A percentile compares a stretch with the other conserved stretches of the same genome.
Evolutionary conservation across 2,329 filamentous ascomycete species (phyloP).

Genomic region (Aspergillus pseudoglaucus): DNA sequence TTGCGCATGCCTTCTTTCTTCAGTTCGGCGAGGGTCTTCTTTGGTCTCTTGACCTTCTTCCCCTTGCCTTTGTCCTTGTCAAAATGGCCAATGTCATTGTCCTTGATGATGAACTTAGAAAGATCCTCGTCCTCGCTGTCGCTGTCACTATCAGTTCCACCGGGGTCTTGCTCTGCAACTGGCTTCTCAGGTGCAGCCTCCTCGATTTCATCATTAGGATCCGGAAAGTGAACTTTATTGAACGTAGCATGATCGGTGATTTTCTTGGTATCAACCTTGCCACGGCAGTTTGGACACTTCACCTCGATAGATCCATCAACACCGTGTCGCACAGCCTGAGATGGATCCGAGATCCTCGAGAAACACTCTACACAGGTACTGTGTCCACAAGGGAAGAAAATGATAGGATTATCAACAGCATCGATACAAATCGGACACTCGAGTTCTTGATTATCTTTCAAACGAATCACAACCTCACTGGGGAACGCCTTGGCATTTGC

Average conservation of each 20-base stretch:
- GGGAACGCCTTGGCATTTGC: constrained; percentile 57
- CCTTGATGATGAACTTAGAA: constrained; percentile 50
- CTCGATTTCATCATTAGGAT: constrained; percentile 30
- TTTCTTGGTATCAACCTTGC: constrained; percentile 57
- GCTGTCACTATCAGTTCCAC: constrained; percentile 15
- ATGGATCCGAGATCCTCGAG: constrained; percentile 59
- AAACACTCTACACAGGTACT: constrained; percentile 73
- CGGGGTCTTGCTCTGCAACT: constrained; percentile 23
- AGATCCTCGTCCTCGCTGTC: constrained; percentile 35
- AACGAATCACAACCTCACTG: constrained; percentile 56
- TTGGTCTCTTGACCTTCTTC: constrained; percentile 40
- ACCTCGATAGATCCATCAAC: constrained; percentile 48
- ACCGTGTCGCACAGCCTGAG: constrained; percentile 52
- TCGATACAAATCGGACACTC: constrained; percentile 83
- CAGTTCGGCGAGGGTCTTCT: constrained; percentile 29
- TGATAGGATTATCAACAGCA: constrained; percentile 63
- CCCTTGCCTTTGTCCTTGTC: constrained; percentile 31
- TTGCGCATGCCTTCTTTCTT: constrained; percentile 53
- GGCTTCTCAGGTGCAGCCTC: constrained; percentile 9
- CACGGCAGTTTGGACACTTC: constrained; percentile 72
- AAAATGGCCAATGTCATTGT: constrained; percentile 26
- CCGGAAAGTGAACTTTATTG: constrained; percentile 62
- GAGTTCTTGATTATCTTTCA: constrained; percentile 57
- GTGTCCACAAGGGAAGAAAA: constrained; percentile 80
- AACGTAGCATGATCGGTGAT: constrained; percentile 71